Evolutionary conservation across 2,329 filamentous ascomycete genomes (phyloP).

Genomic region (Aspergillus transmontanensis): DNA sequence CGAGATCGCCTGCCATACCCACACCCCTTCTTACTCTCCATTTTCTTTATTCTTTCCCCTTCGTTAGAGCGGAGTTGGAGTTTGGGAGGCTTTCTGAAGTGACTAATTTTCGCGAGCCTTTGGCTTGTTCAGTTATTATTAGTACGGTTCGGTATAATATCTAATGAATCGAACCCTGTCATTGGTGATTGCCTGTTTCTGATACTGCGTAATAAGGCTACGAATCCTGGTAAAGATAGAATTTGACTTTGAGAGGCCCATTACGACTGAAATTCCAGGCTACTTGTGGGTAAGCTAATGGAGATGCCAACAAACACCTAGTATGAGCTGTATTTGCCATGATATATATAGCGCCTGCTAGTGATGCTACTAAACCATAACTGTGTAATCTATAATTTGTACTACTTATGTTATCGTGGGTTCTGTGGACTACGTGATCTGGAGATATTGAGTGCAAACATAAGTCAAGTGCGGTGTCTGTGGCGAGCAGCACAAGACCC

Average conservation of each 20-base stretch:
- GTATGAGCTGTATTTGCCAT: background rate
- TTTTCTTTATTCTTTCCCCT: constrained; percentile 22
- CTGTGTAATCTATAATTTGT: background rate
- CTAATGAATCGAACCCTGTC: background rate
- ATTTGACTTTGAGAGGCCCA: background rate
- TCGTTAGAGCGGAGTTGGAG: constrained; percentile 17
- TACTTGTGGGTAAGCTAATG: background rate
- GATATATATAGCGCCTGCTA: background rate
- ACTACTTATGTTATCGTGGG: no score
- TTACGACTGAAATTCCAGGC: background rate
- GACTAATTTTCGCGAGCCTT: constrained; percentile 1
- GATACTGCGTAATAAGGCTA: background rate
- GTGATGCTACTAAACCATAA: background rate
- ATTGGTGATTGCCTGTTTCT: background rate
- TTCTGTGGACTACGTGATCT: no score
- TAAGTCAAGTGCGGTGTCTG: background rate
- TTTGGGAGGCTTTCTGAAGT: constrained; percentile 11
- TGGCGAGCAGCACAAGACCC: background rate
- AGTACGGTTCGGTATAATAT: background rate
- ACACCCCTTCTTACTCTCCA: constrained; percentile 15
- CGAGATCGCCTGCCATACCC: constrained; percentile 14
- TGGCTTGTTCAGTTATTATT: background rate
- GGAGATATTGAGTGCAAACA: no score
- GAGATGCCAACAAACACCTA: background rate
- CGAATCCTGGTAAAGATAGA: background rate